Conservation (phyloP, 345 rosid genomes). For the Citrus reticulata region DNA sequence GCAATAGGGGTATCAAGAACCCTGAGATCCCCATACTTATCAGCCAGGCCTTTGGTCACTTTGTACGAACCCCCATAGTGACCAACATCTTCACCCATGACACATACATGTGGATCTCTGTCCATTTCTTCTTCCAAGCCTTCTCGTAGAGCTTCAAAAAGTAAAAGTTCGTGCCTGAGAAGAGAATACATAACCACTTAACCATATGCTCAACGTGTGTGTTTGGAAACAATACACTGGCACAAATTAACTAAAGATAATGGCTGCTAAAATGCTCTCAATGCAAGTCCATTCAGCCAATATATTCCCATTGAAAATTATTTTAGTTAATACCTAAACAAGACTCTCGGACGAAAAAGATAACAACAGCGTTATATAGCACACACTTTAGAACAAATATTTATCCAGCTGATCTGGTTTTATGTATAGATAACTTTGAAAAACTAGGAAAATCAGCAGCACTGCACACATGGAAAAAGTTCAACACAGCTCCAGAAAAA, state of each 20-base stretch:
- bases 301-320: not conserved
- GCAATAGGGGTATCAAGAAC: conserved; percentile 96
- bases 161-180: conserved; percentile 77
- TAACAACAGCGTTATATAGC: not conserved
- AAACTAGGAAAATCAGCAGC: not conserved
- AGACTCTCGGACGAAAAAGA: not conserved
- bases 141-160: conserved; percentile 87
- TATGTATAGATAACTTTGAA: not conserved
- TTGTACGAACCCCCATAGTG: conserved; percentile 97
- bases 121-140: conserved; percentile 99
- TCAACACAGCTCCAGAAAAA: not conserved
- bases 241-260: not conserved
- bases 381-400: not conserved
- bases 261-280: not conserved
- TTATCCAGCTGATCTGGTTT: not conserved
- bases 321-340: not conserved
- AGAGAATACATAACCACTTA: conserved; percentile 3
- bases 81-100: conserved; percentile 98
- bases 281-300: not conserved
- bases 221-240: not conserved
- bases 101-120: conserved; percentile 75
- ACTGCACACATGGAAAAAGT: not conserved
- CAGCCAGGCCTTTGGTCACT: conserved; percentile 78
- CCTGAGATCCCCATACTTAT: conserved; percentile 80
- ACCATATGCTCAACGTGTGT: not conserved